Evolutionary conservation across 352 stramenopile genomes (phyloP).

Genomic region (Phytophthora pistaciae): DNA sequence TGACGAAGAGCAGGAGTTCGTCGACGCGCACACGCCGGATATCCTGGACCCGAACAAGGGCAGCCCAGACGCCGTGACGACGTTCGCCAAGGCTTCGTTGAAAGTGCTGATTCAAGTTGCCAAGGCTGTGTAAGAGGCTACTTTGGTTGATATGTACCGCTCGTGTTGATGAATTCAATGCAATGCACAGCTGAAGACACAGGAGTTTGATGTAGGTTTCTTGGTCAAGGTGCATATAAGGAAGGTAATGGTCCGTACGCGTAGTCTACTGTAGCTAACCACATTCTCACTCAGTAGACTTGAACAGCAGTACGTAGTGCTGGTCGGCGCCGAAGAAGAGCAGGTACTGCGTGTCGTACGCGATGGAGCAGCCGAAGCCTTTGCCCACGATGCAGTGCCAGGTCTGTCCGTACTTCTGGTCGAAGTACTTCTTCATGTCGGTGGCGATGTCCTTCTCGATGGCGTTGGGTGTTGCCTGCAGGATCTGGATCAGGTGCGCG

Average conservation of each 20-base stretch:
- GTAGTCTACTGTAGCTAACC: conserved; percentile 4
- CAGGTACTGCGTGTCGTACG: conserved; percentile 91
- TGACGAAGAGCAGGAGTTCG: conserved; percentile 81
- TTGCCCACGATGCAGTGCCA: conserved; percentile 96
- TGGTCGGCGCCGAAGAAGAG: conserved; percentile 90
- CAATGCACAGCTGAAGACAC: conserved; percentile 23
- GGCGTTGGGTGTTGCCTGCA: conserved; percentile 48
- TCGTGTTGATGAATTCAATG: conserved; percentile 16
- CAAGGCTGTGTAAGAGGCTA: conserved; percentile 46
- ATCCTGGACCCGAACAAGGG: conserved; percentile 45
- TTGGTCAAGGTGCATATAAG: conserved; percentile 9
- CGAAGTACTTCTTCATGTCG: conserved; percentile 99
- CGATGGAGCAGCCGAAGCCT: conserved; percentile 91
- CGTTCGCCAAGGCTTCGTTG: conserved; percentile 63
- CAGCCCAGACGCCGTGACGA: conserved; percentile 50
- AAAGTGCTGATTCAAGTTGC: conserved; percentile 68
- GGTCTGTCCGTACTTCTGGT: conserved; percentile 95
- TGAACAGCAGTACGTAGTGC: conserved; percentile 87
- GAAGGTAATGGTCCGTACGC: conserved; percentile 12
- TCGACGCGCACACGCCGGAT: conserved; percentile 67
- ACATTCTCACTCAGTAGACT: conserved; percentile 71
- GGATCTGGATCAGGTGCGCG: conserved; percentile 47
- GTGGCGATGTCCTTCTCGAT: conserved; percentile 97
- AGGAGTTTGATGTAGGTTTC: neutral
- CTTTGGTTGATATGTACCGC: conserved; percentile 35